Percentiles rank a stretch among this genome's conserved stretches.
These are phyloP conservation scores for Saturnispora serradocipensis DNA, from an alignment of 805 yeast species.

Conservation along the genomic window DNA sequence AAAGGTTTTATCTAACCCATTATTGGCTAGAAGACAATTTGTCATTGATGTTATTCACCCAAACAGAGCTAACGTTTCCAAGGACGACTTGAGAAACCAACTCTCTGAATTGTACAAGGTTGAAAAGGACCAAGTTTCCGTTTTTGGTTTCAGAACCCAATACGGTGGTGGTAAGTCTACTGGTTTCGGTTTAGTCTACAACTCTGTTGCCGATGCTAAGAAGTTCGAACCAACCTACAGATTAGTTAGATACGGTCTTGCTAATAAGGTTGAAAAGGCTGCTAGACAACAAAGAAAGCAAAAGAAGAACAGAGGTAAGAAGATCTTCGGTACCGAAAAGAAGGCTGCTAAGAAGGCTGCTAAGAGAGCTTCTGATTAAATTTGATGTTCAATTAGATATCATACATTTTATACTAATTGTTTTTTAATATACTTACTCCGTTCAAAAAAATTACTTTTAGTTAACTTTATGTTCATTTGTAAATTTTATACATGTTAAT, in stretches of 20 bases:
- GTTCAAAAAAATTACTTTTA: background rate
- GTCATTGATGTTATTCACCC: slow-evolving; percentile 99
- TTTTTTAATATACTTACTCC: slow-evolving; percentile 3
- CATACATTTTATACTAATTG: background rate
- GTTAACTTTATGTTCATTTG: background rate
- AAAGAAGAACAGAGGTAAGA: slow-evolving; percentile 99
- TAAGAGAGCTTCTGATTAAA: slow-evolving; percentile 80
- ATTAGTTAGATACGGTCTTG: slow-evolving; percentile 97
- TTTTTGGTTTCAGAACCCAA: slow-evolving; percentile 98
- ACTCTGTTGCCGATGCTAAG: slow-evolving; percentile 95
- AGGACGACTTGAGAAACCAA: slow-evolving; percentile 91
- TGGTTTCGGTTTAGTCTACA: slow-evolving; percentile 98
- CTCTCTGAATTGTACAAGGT: slow-evolving; percentile 56
- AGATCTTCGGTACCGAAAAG: slow-evolving; percentile 97
- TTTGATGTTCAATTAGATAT: slow-evolving; percentile 7
- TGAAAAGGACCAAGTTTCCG: slow-evolving; percentile 70
- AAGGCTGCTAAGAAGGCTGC: slow-evolving; percentile 89
- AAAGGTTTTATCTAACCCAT: slow-evolving; percentile 98
- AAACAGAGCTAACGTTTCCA: slow-evolving; percentile 97
- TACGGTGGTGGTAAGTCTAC: slow-evolving; percentile 99
- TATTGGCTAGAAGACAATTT: slow-evolving; percentile 98
- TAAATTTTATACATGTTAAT: background rate
- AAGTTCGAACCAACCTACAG: slow-evolving; percentile 99
- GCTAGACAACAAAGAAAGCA: slow-evolving; percentile 99
- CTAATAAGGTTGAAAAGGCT: slow-evolving; percentile 90